Conservation (phyloP, 2,329 filamentous ascomycete species). For the Botrytis paeoniae region DNA sequence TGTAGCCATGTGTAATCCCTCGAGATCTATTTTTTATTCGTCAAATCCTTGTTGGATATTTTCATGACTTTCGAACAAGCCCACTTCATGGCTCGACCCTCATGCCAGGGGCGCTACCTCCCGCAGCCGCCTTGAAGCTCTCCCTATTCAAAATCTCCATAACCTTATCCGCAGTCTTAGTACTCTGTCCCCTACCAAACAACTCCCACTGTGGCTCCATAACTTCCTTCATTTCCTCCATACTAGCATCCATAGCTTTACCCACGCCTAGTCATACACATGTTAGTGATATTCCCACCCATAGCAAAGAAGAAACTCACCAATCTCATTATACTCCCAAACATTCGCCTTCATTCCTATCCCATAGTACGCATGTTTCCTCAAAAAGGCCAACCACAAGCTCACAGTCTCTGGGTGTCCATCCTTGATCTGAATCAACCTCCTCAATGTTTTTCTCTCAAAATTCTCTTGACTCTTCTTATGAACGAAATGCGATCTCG, state of each 20-base stretch:
- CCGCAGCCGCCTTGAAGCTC: conserved; percentile 41
- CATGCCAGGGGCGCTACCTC: conserved; percentile 34
- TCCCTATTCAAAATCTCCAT: conserved; percentile 55
- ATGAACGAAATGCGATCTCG: conserved; percentile 83
- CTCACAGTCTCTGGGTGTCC: conserved; percentile 86
- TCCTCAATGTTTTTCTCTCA: conserved; percentile 80
- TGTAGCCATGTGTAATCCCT: conserved; percentile 6
- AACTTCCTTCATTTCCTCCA: conserved; percentile 44
- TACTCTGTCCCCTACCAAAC: conserved; percentile 51
- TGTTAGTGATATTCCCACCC: conserved; percentile 7
- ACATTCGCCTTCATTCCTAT: conserved; percentile 99
- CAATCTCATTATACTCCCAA: conserved; percentile 78
- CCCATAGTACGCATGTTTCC: conserved; percentile 92
- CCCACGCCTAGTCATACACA: conserved; percentile 44
- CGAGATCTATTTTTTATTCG: background rate
- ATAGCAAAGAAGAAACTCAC: conserved; percentile 45
- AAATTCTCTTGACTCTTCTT: conserved; percentile 99
- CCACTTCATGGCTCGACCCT: conserved; percentile 15
- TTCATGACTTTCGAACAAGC: background rate
- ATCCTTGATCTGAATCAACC: conserved; percentile 89
- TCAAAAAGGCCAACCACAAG: conserved; percentile 86
- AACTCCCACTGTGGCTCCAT: conserved; percentile 54
- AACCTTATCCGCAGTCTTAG: conserved; percentile 53
- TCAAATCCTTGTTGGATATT: background rate
- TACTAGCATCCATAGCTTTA: conserved; percentile 50